A percentile compares a stretch with the other conserved stretches of the same genome.
These are phyloP conservation scores for Microdochium trichocladiopsis DNA, from an alignment of 2,329 filamentous ascomycete species.

Conservation along the genomic window DNA sequence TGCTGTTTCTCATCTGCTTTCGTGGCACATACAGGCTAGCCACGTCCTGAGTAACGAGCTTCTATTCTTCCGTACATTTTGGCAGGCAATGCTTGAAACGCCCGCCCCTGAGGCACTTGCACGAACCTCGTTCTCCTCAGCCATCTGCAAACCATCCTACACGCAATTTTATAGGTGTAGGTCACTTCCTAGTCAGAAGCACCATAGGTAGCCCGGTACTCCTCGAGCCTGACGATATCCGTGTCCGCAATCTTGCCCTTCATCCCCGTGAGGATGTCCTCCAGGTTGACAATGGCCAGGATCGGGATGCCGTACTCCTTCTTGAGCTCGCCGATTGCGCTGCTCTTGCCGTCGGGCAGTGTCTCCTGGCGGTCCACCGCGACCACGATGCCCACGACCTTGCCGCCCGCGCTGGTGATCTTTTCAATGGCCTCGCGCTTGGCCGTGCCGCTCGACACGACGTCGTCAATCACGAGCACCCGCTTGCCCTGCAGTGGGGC, in stretches of 20 bases:
- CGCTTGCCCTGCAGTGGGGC: slow-evolving; percentile 77
- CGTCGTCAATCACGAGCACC: slow-evolving; percentile 90
- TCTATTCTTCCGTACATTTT: no score
- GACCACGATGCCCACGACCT: slow-evolving; percentile 80
- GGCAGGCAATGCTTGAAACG: no score
- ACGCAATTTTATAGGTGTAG: no score
- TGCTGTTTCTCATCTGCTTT: no score
- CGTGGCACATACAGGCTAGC: no score
- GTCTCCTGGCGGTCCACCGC: slow-evolving; percentile 85
- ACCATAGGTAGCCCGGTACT: slow-evolving; percentile 63
- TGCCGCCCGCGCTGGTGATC: slow-evolving; percentile 78
- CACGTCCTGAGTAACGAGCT: no score
- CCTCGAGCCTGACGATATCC: slow-evolving; percentile 61
- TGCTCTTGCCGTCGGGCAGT: slow-evolving; percentile 62
- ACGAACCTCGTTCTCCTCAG: no score
- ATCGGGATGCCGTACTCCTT: slow-evolving; percentile 81
- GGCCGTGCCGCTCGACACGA: slow-evolving; percentile 91
- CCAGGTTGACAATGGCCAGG: slow-evolving; percentile 72
- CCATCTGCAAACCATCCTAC: no score
- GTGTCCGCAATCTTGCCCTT: slow-evolving; percentile 53
- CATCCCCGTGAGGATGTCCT: slow-evolving; percentile 72
- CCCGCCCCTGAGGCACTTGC: no score
- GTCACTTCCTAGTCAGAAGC: slow-evolving; percentile 39
- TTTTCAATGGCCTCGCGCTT: slow-evolving; percentile 89
- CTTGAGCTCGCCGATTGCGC: slow-evolving; percentile 79